phyloP scores from a whole-genome alignment of 169 alveolate genomes.

The Perkinsus chesapeaki region DNA sequence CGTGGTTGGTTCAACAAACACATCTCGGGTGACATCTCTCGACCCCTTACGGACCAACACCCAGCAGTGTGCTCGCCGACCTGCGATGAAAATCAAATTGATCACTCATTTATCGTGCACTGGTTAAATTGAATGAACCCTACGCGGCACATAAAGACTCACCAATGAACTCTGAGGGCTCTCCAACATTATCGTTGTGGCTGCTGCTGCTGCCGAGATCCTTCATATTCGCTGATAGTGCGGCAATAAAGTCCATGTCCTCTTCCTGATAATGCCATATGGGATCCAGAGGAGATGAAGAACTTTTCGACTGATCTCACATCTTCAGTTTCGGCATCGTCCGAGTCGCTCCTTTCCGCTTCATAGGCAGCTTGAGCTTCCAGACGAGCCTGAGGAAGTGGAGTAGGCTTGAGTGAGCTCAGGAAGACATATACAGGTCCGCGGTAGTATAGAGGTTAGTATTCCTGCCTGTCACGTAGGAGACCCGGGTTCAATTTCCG shows the following conservation, averaged over 20 bases:
- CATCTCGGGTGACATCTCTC: constrained; percentile 41
- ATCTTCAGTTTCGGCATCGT: neutral
- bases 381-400: neutral
- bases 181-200: neutral
- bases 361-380: neutral
- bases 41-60: constrained; percentile 57
- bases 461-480: constrained; percentile 4
- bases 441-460: neutral
- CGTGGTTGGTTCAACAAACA: constrained; percentile 65
- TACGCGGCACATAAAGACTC: neutral
- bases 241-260: neutral
- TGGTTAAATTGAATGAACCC: no score
- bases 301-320: no score
- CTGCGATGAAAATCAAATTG: neutral
- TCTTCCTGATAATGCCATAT: neutral
- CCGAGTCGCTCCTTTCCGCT: neutral
- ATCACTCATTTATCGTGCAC: neutral
- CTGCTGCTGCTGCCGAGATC: neutral
- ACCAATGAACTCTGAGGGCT: neutral
- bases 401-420: neutral
- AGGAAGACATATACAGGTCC: neutral
- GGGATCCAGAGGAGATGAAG: no score
- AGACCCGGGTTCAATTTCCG: constrained; percentile 4
- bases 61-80: constrained; percentile 52
- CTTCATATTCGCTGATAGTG: neutral